Percentiles rank a stretch among this genome's conserved stretches.
phyloP scores from a whole-genome alignment of 179 eudicot species.

The Heliamphora pulchella region DNA sequence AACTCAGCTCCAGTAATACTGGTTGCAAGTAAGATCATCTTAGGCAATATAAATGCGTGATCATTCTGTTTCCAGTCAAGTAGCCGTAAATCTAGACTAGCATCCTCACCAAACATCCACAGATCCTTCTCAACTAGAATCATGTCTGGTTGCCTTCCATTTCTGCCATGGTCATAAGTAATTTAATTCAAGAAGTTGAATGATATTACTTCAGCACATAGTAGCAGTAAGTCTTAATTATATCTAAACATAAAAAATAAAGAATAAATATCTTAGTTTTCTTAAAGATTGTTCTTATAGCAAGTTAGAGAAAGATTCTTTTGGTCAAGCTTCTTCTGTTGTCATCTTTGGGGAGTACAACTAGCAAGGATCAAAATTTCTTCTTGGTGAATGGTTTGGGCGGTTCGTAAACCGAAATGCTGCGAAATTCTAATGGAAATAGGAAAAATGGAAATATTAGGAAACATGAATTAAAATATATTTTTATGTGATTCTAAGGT shows the following conservation, averaged over 20 bases:
- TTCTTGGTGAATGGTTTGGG: too few species aligned
- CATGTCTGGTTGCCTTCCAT: conserved; percentile 40
- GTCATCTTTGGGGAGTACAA: too few species aligned
- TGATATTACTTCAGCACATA: not conserved
- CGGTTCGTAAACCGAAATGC: too few species aligned
- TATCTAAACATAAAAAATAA: not conserved
- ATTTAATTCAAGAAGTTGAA: not conserved
- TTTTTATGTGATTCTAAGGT: too few species aligned
- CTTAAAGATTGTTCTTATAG: not conserved
- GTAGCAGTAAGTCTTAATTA: not conserved
- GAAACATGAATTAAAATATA: too few species aligned
- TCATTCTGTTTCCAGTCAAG: conserved; percentile 31
- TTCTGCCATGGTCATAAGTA: conserved; percentile 23
- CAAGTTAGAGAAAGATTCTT: not conserved
- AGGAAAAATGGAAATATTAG: too few species aligned
- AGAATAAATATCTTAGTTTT: not conserved
- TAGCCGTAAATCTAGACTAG: conserved; percentile 18
- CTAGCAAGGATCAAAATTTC: too few species aligned
- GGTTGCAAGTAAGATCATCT: conserved; percentile 54
- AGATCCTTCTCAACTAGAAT: conserved; percentile 62
- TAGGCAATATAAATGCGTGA: conserved; percentile 27
- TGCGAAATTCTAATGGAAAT: too few species aligned
- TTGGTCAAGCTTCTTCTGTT: not conserved
- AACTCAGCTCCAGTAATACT: conserved; percentile 33
- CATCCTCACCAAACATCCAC: conserved; percentile 39